These are phyloP conservation scores for Sungouiella blattae DNA, from an alignment of 805 yeast genomes.

Conservation along the genomic window DNA sequence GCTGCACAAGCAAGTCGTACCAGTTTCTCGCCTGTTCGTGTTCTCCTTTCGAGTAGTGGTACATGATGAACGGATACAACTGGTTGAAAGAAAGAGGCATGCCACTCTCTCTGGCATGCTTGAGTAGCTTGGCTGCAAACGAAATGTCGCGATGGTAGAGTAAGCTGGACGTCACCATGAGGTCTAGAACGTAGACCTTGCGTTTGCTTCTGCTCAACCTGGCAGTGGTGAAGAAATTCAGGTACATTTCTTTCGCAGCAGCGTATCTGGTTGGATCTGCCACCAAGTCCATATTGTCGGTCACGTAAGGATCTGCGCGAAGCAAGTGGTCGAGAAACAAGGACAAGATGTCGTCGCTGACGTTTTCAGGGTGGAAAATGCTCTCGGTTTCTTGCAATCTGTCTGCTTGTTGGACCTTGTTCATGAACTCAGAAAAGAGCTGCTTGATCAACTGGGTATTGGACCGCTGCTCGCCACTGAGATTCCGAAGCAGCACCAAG, in stretches of 20 bases:
- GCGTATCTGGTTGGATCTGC: slow-evolving; percentile 10
- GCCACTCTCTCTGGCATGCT: slow-evolving; percentile 20
- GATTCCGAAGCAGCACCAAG: slow-evolving; percentile 18
- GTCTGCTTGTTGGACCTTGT: slow-evolving; percentile 1
- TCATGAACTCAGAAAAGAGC: slow-evolving; percentile 22
- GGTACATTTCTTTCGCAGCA: slow-evolving; percentile 25
- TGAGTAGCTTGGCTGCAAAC: slow-evolving; percentile 31
- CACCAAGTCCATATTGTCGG: slow-evolving; percentile 15
- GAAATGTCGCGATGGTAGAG: slow-evolving; percentile 29
- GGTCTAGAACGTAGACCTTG: slow-evolving; percentile 24
- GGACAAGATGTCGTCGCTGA: slow-evolving; percentile 18
- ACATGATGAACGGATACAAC: slow-evolving; percentile 34
- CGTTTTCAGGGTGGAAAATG: slow-evolving; percentile 10
- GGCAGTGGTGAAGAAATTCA: slow-evolving; percentile 17
- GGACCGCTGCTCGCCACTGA: slow-evolving; percentile 6
- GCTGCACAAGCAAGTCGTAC: slow-evolving; percentile 31
- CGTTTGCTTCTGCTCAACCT: slow-evolving; percentile 12
- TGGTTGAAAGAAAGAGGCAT: slow-evolving; percentile 39
- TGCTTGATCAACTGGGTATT: slow-evolving; percentile 17
- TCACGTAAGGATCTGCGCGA: slow-evolving; percentile 16
- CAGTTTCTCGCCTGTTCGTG: slow-evolving; percentile 31
- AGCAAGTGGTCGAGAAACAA: slow-evolving; percentile 25
- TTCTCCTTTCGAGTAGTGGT: slow-evolving; percentile 31
- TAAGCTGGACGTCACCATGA: slow-evolving; percentile 30
- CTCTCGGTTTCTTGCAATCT: slow-evolving; percentile 5